Percentiles rank a stretch among this genome's conserved stretches.
phyloP scores from a whole-genome alignment of 805 yeast genomes.

The Suhomyces sp. region DNA sequence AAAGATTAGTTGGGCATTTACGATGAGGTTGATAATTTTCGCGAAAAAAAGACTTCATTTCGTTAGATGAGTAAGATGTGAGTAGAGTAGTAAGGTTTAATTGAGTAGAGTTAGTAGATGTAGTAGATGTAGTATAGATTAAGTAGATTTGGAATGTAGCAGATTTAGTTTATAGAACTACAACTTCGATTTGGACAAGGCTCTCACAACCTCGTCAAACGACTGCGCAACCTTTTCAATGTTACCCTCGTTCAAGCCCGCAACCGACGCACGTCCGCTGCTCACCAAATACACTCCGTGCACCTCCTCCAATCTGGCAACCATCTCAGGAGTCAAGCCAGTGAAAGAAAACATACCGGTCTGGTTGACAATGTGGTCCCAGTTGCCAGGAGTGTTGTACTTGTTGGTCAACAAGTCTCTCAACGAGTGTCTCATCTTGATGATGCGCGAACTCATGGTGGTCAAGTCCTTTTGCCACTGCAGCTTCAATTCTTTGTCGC shows the following conservation, averaged over 20 bases:
- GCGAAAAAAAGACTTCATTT: too few relatives aligned
- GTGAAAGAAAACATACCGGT: conserved; percentile 97
- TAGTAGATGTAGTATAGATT: too few relatives aligned
- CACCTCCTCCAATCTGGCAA: conserved; percentile 65
- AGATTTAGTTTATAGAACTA: background rate
- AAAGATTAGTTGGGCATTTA: too few relatives aligned
- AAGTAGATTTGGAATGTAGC: too few relatives aligned
- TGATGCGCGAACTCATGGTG: conserved; percentile 85
- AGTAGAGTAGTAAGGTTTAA: too few relatives aligned
- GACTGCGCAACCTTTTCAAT: conserved; percentile 76
- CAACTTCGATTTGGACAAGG: conserved; percentile 13
- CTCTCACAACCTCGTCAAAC: conserved; percentile 70
- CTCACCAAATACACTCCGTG: conserved; percentile 80
- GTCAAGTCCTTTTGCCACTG: conserved; percentile 85
- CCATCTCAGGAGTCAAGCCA: conserved; percentile 77
- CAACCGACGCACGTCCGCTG: conserved; percentile 89
- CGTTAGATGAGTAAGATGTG: too few relatives aligned
- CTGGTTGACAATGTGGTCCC: conserved; percentile 89
- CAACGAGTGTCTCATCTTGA: conserved; percentile 69
- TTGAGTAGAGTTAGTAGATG: too few relatives aligned
- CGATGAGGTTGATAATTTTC: too few relatives aligned
- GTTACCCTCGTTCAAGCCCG: conserved; percentile 82
- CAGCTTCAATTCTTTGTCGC: conserved; percentile 57
- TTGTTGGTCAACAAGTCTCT: conserved; percentile 52
- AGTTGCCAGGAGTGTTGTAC: conserved; percentile 78